phyloP scores from a whole-genome alignment of 202 grass and related monocot genomes.

The Bolboschoenoplectus hybrid region DNA sequence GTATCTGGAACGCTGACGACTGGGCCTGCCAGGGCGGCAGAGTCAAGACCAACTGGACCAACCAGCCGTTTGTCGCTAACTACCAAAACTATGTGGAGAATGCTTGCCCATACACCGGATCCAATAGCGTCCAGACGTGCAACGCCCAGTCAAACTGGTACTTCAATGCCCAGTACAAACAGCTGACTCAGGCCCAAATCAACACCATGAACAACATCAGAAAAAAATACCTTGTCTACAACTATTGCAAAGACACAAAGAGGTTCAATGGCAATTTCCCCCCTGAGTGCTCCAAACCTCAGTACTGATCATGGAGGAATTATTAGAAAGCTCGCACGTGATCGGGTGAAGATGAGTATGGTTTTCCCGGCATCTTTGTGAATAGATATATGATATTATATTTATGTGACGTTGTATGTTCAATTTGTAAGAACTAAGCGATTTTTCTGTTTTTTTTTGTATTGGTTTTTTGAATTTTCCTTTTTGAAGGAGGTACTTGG shows the following conservation, averaged over 20 bases:
- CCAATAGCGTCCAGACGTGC: constrained; percentile 33
- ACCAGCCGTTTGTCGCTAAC: constrained; percentile 58
- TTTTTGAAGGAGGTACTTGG: background rate
- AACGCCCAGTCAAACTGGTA: constrained; percentile 40
- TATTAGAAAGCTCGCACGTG: background rate
- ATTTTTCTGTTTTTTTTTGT: background rate
- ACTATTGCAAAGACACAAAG: constrained; percentile 51
- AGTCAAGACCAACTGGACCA: constrained; percentile 69
- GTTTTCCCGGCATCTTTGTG: background rate
- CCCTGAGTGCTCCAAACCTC: constrained; percentile 49
- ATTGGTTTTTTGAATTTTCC: background rate
- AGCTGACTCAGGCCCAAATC: constrained; percentile 36
- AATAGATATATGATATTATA: background rate
- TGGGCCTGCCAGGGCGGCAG: constrained; percentile 75
- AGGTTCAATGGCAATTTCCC: constrained; percentile 38
- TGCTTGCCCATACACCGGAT: constrained; percentile 40
- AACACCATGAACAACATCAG: constrained; percentile 46
- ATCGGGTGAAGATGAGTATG: background rate
- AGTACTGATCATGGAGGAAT: constrained; percentile 37
- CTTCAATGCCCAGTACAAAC: constrained; percentile 30
- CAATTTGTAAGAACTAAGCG: background rate
- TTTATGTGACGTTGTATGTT: background rate
- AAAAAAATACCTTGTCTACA: constrained; percentile 56
- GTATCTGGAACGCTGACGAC: constrained; percentile 72
- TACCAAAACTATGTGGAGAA: constrained; percentile 44